Base-by-base conservation (phyloP, 345 rosid species). In the Psidium friedrichsthalianum region DNA sequence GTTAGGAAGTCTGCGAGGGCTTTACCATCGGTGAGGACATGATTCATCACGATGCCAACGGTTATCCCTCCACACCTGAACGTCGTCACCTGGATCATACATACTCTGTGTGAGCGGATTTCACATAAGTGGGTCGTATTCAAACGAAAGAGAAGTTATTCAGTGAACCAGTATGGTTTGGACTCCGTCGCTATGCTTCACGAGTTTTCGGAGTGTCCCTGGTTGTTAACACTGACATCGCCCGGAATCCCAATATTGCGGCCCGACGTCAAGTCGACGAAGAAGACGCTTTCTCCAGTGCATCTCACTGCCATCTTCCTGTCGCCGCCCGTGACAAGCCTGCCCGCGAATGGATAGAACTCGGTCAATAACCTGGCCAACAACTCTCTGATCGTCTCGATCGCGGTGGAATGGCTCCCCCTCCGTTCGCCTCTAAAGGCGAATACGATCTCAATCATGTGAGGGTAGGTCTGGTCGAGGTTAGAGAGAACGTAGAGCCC, bases 11-110 rank as follows among this genome's bases (percentile, higher is more conserved):
- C 61, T 20, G 16, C 22, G 36, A 83, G 56, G 56, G 84, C 40
- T 36, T 83, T 83, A 18, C 59, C 59, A 1, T 82, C 64, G 10
- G 27, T 25, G 0, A 83, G 40, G 57, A 83, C 47, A 14, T 27
- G 84, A 21, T 54, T 54, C 84, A 83, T 51, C 21, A 27, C 24
- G 21, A 83, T 21, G 15, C 84, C 64, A 8, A 83, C 15, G 24
- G 32, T 25, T 18, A 29, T 83, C 58, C 84, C 84, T 83, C 84
- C 51, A 7, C 64, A 83, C 84, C 11, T 83, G 84, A 83, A 83
- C 15, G n/a, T 83, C 16, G 84, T 83, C 61, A 83, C 54, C 54
- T 83, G 85, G 29, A 83, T 49, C 3, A 27, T 32, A 14, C 15
- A 61, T 14, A 14, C 29, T 13, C 10, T 61, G 5, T 61, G 44